Base-by-base conservation (phyloP, 2,329 filamentous ascomycete species). In the Colletotrichum lupini region DNA sequence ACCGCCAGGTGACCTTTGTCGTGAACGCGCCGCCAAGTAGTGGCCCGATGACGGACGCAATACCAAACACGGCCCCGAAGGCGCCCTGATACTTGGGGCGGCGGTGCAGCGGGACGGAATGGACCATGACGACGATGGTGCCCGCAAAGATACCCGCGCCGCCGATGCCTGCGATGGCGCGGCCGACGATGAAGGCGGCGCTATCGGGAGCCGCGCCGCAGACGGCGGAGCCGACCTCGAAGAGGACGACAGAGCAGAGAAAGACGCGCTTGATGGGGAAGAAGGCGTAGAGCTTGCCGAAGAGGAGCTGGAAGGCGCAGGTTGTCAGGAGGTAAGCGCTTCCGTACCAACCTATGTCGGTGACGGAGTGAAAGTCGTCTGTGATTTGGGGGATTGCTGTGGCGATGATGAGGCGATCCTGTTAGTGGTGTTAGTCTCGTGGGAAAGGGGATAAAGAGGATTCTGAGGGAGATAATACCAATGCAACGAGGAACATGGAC, bases 41-140 rank as follows among this genome's bases (percentile, higher is more conserved):
- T 4, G 79, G 79, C 1, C 78, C 79, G 3, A 75, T 71, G 19
- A 79, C 72, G 2, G 74, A 75, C 7, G 85, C 83, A 63, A 87
- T 78, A 11, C 83, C 85, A 63, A 82, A 86, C 53, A 85, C 82
- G 35, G 80, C 82, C 9, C 81, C 82, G 26, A 86, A 80, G 9
- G 85, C 79, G 9, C 59, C 68, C 19, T 71, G 73, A 46, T 76
- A 76, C 56, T 76, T 76, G 28, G 76, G 84, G 72, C 83, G 81
- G 75, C 83, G 85, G 60, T 83, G 79, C 24, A 83, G 79, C 28
- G 82, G 84, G 12, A 83, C 83, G 68, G 75, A 76, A 30, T 78
- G 74, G 30, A 77, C 76, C 37, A 79, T 73, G 49, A 78, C 70
- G 42, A 82, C 78, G 57, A 82, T 81, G 37, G 63, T 73, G 3